Conservation (phyloP, 2,329 filamentous ascomycete species). For the Ceratocystis diversiconidia region DNA sequence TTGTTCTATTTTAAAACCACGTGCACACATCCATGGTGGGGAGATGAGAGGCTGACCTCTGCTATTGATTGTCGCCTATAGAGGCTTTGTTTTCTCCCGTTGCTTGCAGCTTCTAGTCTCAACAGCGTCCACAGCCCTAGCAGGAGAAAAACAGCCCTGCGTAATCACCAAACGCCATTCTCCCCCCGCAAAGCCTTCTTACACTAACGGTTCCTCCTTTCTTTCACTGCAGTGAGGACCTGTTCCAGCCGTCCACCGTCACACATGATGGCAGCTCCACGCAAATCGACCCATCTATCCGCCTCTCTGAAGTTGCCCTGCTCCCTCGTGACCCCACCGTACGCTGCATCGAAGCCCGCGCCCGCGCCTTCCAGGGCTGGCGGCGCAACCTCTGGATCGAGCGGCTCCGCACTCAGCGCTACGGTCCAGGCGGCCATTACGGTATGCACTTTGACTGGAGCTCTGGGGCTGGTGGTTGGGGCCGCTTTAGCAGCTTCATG, state of each 20-base stretch:
- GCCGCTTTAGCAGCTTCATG: constrained; percentile 34
- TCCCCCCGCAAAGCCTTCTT: no score
- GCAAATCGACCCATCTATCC: constrained; percentile 30
- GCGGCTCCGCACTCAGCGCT: constrained; percentile 36
- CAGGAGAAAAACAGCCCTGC: no score
- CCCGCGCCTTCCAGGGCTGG: constrained; percentile 33
- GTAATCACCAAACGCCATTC: no score
- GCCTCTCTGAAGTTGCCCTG: constrained; percentile 29
- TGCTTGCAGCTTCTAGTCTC: no score
- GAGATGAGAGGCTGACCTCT: no score
- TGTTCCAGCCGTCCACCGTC: constrained; percentile 32
- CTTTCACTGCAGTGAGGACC: constrained; percentile 25
- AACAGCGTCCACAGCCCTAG: no score
- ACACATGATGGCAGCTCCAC: constrained; percentile 26
- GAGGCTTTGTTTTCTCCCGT: no score
- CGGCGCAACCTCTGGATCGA: constrained; percentile 29
- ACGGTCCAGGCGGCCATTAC: constrained; percentile 32
- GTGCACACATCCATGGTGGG: no score
- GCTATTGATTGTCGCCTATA: no score
- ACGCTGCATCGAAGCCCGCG: constrained; percentile 34
- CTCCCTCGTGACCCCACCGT: constrained; percentile 30
- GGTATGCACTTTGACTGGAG: constrained; percentile 39
- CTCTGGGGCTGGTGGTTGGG: constrained; percentile 30
- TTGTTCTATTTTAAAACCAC: background rate
- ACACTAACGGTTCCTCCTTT: background rate